Evolutionary conservation across 257 asterid species (phyloP), one percentile per base, ranked within the genome.

Genomic region (Fraxinus americana): DNA sequence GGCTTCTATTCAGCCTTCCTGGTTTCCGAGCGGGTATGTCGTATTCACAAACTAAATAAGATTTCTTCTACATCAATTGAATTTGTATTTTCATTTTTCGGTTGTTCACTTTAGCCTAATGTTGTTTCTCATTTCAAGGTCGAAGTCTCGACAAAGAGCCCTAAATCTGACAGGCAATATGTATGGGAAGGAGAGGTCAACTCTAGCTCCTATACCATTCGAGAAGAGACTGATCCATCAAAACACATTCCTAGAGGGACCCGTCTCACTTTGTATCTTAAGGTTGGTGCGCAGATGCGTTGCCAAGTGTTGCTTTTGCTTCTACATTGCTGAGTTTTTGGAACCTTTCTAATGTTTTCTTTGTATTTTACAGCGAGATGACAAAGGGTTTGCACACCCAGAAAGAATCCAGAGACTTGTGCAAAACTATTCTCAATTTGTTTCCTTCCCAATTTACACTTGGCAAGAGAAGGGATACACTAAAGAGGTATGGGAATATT

Each of bases 401-500:
- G 99, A 96, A 87, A 91, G 81, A 83, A 77, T 96, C 57, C 87
- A 93, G 89, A 96, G 83, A 88, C 99, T 96, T 80, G 92, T 96
- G 76, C 91, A 93, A 83, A 96, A 92, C 74, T 96, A 96, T 82
- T 96, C 99, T 10, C 96, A 82, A 78, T 96, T 96, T 89, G 98
- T 92, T 82, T 91, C 99, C 16, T 96, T 96, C 90, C 99, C 99
- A 78, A 96, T 96, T 70, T 93, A 91, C 84, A 90, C 96, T 25
- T 96, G 98, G 99, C 94, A 96, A 85, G 99, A 93, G 86, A 96
- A 96, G 81, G 98, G 99, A 67, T 88, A 82, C 75, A 90, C 97
- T 17, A 96, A 93, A 85, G 99, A 96, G 99, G 99, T 96, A 83
- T 30, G 39, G 43, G 69, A 27, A 10, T n/a, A 59, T 59, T 30